These are phyloP conservation scores for Cetraspora pellucida DNA, from an alignment of 192 early-diverging fungal genomes.

Conservation along the genomic window DNA sequence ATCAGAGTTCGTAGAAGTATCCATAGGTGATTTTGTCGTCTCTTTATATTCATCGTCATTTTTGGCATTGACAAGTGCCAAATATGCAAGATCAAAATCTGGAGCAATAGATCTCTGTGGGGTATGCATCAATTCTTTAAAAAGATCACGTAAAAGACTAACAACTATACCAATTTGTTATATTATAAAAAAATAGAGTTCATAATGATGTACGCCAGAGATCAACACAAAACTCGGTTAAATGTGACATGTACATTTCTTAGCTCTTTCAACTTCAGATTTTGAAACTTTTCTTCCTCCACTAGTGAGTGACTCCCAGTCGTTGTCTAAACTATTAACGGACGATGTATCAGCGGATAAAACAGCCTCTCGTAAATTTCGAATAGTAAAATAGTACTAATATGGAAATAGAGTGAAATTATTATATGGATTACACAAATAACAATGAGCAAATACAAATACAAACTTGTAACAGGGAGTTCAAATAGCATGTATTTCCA, in stretches of 20 bases:
- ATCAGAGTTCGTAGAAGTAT: neutral
- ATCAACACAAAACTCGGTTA: neutral
- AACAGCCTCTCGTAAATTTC: constrained; percentile 63
- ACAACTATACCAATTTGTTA: constrained; percentile 44
- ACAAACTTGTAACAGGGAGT: constrained; percentile 70
- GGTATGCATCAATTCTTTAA: constrained; percentile 51
- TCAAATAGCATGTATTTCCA: constrained; percentile 90
- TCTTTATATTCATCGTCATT: constrained; percentile 28
- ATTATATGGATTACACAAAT: neutral
- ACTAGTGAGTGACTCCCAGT: constrained; percentile 49
- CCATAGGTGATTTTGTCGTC: constrained; percentile 1
- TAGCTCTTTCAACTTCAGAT: constrained; percentile 49
- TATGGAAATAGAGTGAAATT: neutral
- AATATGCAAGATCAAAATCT: constrained; percentile 57
- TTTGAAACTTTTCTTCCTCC: constrained; percentile 48
- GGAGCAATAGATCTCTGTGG: constrained; percentile 52
- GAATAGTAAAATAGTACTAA: constrained; percentile 72
- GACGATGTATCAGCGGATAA: constrained; percentile 53
- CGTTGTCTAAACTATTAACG: constrained; percentile 38
- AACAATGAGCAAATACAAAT: neutral
- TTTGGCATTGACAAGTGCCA: constrained; percentile 52
- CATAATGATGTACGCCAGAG: neutral
- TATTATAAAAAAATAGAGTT: neutral
- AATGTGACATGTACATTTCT: constrained; percentile 47
- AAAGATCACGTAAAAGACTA: constrained; percentile 52